Base-by-base conservation (phyloP, 176 grass and related monocot species). In the Tillandsia fasciculata region DNA sequence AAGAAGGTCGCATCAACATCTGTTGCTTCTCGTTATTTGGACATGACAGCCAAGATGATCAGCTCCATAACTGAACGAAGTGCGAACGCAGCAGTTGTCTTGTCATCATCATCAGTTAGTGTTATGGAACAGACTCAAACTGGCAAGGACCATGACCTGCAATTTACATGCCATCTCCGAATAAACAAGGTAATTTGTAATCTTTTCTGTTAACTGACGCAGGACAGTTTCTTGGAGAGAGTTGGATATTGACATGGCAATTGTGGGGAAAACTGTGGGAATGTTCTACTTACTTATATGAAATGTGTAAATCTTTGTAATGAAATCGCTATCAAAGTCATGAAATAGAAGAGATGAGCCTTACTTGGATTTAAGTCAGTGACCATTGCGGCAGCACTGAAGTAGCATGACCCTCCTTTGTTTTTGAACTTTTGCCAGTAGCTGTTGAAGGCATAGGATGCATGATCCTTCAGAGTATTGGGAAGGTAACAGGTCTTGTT, bases 361-460 rank as follows among this genome's bases (percentile, higher is more conserved):
- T 79, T 91, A 86, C 77, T 87, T 83, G 79, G 84, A 70, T 91
- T 64, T 22, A 77, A 52, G 64, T 88, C 65, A 0, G 74, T 87
- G 71, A 91, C 74, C 26, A 86, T 83, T 64, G 79, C 84, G 65
- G 84, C 77, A 26, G 76, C 84, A 73, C 73, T 74, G 54, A 90
- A 87, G 58, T 87, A 84, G 72, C 84, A 87, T 22, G 87, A 87
- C n/a, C 74, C 84, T 76, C 79, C 81, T 49, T 87, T 64, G 49
- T 85, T 87, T 71, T 85, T 96, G 71, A 67, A 85, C 57, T 88
- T 96, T 74, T 85, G 80, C 84, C 82, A 83, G 63, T 83, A 96
- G 71, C 77, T 91, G 68, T 90, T 90, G 71, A 91, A 76, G 57
- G 77, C 64, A 42, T 74, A 85, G 47, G 82, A 85, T 66, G 85